Percentiles rank a stretch among this genome's conserved stretches.
Conservation (phyloP, 2,329 filamentous ascomycete species). For the Fusarium pseudograminearum region DNA sequence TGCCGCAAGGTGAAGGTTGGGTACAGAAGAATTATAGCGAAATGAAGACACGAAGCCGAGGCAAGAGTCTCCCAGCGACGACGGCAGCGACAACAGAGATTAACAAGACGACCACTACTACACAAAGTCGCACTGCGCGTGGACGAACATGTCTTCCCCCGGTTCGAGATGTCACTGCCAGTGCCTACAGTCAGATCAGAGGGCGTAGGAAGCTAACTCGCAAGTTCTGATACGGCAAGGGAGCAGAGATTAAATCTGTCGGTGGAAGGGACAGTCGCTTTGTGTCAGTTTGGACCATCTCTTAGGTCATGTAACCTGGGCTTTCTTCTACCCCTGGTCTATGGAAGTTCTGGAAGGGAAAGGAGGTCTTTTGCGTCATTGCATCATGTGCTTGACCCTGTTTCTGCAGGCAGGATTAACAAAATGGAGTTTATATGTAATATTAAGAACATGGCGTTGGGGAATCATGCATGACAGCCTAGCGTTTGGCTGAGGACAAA, state of each 20-base stretch:
- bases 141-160: constrained; percentile 38
- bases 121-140: constrained; percentile 7
- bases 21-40: constrained; percentile 38
- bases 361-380: neutral
- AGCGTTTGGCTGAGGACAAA: constrained; percentile 27
- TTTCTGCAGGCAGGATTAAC: neutral
- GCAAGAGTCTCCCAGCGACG: constrained; percentile 38
- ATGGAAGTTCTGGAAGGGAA: constrained; percentile 20
- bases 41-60: constrained; percentile 36
- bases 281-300: neutral
- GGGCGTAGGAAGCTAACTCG: constrained; percentile 39
- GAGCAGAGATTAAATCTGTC: neutral
- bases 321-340: neutral
- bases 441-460: constrained; percentile 28
- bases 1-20: constrained; percentile 39
- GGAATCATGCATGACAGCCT: constrained; percentile 9
- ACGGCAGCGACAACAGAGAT: neutral
- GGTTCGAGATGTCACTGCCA: constrained; percentile 34
- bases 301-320: neutral
- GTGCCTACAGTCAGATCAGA: constrained; percentile 44
- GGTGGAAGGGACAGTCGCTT: neutral
- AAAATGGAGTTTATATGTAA: constrained; percentile 20
- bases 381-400: neutral
- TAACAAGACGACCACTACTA: neutral
- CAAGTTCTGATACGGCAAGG: constrained; percentile 36